Conservation (phyloP, 2,329 filamentous ascomycete genomes). For the Trichoderma sp. region DNA sequence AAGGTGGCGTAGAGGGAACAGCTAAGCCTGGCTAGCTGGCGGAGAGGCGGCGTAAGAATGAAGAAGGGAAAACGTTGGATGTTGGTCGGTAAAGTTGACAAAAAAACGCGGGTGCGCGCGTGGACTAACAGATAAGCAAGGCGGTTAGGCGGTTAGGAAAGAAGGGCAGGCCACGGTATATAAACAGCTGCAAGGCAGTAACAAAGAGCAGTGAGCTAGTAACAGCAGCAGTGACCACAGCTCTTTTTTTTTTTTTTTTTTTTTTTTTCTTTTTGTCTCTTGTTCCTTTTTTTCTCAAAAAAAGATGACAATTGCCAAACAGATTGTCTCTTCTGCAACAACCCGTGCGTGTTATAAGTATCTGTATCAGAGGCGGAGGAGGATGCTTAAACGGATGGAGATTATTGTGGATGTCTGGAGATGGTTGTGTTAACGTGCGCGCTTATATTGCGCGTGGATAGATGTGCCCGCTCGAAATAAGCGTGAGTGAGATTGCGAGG, state of each 20-base stretch:
- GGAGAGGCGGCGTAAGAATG: background rate
- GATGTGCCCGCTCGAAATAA: background rate
- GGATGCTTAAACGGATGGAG: background rate
- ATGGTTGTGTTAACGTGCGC: background rate
- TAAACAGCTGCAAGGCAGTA: background rate
- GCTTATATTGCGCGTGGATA: background rate
- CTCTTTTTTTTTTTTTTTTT: too few species aligned
- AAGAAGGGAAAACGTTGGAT: background rate
- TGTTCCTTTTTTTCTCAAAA: background rate
- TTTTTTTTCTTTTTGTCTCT: background rate
- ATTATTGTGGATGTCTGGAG: background rate
- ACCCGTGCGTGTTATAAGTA: background rate
- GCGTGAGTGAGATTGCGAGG: background rate
- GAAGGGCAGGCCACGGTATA: slow-evolving; percentile 17
- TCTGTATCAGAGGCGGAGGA: background rate
- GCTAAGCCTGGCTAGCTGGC: background rate
- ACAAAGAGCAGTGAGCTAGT: background rate
- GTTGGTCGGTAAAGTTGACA: slow-evolving; percentile 7
- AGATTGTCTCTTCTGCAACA: background rate
- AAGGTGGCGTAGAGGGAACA: background rate
- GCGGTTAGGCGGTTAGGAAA: slow-evolving; percentile 8
- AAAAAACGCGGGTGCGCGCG: slow-evolving; percentile 22
- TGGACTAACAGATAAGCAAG: slow-evolving; percentile 3
- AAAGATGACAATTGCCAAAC: background rate
- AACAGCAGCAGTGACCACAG: background rate